Conservation (phyloP, 2,329 filamentous ascomycete species). For the Fusarium heterosporum region DNA sequence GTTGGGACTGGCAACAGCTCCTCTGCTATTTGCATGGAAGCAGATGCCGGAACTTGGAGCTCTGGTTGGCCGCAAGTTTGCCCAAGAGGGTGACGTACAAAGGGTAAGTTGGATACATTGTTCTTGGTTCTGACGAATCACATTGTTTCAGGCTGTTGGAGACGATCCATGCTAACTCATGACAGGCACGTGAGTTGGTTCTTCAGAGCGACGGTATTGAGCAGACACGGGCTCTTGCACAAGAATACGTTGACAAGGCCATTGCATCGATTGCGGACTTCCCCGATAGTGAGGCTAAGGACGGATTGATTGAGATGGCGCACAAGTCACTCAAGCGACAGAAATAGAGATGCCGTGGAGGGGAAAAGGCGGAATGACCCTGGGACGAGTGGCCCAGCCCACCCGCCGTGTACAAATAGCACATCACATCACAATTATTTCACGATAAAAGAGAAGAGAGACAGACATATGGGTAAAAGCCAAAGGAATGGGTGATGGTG, state of each 20-base stretch:
- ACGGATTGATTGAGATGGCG: constrained; percentile 92
- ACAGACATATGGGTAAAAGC: constrained; percentile 5
- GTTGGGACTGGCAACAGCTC: constrained; percentile 91
- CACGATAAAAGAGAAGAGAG: constrained; percentile 12
- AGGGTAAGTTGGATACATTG: constrained; percentile 67
- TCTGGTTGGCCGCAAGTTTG: constrained; percentile 92
- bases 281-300: constrained; percentile 94
- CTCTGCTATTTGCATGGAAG: constrained; percentile 95
- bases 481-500: constrained; percentile 2
- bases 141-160: constrained; percentile 16
- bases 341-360: constrained; percentile 68
- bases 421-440: constrained; percentile 33
- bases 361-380: constrained; percentile 17
- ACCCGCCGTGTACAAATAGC: constrained; percentile 40
- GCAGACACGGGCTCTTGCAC: constrained; percentile 88
- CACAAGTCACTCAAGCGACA: constrained; percentile 88
- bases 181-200: constrained; percentile 87
- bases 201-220: constrained; percentile 86
- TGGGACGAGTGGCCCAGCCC: constrained; percentile 8
- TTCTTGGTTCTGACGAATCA: constrained; percentile 31
- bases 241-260: constrained; percentile 90
- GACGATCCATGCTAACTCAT: constrained; percentile 39
- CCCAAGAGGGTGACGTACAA: constrained; percentile 82
- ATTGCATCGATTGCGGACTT: constrained; percentile 85
- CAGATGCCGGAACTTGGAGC: constrained; percentile 84